Conservation (phyloP, 768 basidiomycete species). For the Panaeolus cyanescens region DNA sequence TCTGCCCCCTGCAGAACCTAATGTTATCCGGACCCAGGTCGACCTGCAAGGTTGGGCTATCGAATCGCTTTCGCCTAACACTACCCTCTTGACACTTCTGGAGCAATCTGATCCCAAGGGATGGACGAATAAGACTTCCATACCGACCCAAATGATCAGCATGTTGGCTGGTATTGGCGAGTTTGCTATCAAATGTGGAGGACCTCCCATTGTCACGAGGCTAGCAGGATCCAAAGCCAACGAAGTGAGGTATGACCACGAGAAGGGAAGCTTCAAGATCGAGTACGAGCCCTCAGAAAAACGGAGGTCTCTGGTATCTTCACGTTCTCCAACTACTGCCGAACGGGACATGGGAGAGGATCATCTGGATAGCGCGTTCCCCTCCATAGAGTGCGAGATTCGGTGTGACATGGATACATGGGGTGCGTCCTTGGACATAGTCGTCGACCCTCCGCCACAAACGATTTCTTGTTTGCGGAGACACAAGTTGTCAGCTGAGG, state of each 20-base stretch:
- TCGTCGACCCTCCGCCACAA: conserved; percentile 91
- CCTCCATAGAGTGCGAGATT: conserved; percentile 83
- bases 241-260: conserved; percentile 84
- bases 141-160: conserved; percentile 92
- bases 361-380: conserved; percentile 33
- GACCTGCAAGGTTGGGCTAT: conserved; percentile 99
- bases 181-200: conserved; percentile 93
- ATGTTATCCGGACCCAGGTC: conserved; percentile 90
- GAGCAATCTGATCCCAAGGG: conserved; percentile 98
- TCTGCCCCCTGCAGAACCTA: conserved; percentile 66
- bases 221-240: conserved; percentile 76
- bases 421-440: conserved; percentile 81
- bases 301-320: conserved; percentile 30
- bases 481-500: conserved; percentile 82
- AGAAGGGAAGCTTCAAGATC: conserved; percentile 75
- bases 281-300: conserved; percentile 77
- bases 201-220: conserved; percentile 89
- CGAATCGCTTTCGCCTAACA: conserved; percentile 92
- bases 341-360: conserved; percentile 22
- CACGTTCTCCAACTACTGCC: conserved; percentile 15
- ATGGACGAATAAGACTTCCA: conserved; percentile 93
- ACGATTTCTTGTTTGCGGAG: conserved; percentile 80
- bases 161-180: conserved; percentile 91
- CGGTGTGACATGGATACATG: conserved; percentile 92
- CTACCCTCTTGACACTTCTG: conserved; percentile 88